phyloP scores from a whole-genome alignment of 805 yeast species.

The Metschnikowia picachoensis region DNA sequence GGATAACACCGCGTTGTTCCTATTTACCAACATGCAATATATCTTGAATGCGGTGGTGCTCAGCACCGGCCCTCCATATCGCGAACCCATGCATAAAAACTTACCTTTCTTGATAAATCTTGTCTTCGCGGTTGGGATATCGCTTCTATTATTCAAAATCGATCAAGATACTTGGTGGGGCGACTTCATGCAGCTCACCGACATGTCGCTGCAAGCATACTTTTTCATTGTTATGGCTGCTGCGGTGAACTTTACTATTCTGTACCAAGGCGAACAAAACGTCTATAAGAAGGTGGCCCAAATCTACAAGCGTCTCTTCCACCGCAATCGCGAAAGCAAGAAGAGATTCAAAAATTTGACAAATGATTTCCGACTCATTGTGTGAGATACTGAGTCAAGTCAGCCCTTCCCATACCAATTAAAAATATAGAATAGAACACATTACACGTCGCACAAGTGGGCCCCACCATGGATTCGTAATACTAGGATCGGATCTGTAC shows the following conservation, averaged over 20 bases:
- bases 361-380: conserved; percentile 1
- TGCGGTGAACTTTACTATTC: conserved; percentile 44
- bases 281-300: conserved; percentile 42
- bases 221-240: conserved; percentile 46
- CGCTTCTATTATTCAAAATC: conserved; percentile 52
- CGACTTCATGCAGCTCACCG: conserved; percentile 70
- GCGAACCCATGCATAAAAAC: conserved; percentile 69
- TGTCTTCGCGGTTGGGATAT: conserved; percentile 43
- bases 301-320: conserved; percentile 34
- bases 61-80: conserved; percentile 90
- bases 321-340: conserved; percentile 27
- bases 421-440: background rate
- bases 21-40: conserved; percentile 83
- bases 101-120: conserved; percentile 68
- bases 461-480: background rate
- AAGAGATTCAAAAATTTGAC: conserved; percentile 27
- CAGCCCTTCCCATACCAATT: background rate
- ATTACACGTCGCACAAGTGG: background rate
- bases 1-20: conserved; percentile 84
- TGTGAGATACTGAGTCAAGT: background rate
- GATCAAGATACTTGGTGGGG: conserved; percentile 56
- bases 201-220: conserved; percentile 50
- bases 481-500: background rate
- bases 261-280: conserved; percentile 44
- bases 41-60: conserved; percentile 78